Evolutionary conservation across 352 stramenopile genomes (phyloP), one percentile per base, ranked within the genome.

Genomic region (Phytopythium vexans): DNA sequence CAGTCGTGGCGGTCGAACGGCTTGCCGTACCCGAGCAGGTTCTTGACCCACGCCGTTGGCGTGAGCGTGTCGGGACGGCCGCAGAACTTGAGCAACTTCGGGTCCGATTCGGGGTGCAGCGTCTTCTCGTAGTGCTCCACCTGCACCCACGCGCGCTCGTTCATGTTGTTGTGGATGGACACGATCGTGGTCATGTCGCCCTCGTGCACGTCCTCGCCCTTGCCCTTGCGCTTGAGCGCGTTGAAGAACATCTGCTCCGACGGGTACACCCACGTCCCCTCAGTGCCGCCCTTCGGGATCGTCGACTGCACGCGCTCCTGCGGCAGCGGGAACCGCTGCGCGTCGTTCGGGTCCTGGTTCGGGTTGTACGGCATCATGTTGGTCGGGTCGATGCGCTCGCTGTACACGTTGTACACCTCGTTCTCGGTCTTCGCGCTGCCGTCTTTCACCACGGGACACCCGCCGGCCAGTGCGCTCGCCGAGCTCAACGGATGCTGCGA

Each of bases 111-210:
- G 6, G 84, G 86, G 49, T 94, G 79, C 46, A 81, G 96, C 9
- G 86, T 70, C 50, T 91, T 84, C 60, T 99, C 98, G 94, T 98
- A 99, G 67, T 99, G 85, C 61, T 98, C 81, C 12, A 99, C 88
- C 62, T 98, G 84, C 5, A 74, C 71, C 97, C 97, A 99, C 5
- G 96, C 98, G 38, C 88, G 89, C 74, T 99, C 97, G 79, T 99
- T 99, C 97, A 99, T 99, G 73, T 98, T 98, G 83, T 99, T 99
- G 84, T 99, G 97, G 60, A 99, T 97, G 15, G 95, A 95, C 32
- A 99, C 95, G 12, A 99, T 98, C 37, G 74, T 86, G n/a, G 70
- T 76, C 47, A 99, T 89, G 54, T 98, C 86, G 34, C 79, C 85
- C 51, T 98, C 93, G 56, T 98, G 88, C 41, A 98, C 96, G 54